Base-by-base conservation (phyloP, 2,329 filamentous ascomycete species). In the Cordyceps fumosorosea region DNA sequence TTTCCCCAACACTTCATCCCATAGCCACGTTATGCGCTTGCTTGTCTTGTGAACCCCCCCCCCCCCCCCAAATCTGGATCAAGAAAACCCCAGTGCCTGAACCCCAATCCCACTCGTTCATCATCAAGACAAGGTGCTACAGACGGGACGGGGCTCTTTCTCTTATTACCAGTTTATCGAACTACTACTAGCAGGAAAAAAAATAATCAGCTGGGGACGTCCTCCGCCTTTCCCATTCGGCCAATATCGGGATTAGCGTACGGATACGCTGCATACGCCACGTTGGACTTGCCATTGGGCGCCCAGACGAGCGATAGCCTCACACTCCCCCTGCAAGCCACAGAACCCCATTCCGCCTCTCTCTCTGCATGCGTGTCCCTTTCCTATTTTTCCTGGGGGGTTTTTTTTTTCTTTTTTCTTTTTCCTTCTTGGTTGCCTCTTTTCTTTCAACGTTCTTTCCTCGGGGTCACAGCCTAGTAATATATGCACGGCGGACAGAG, bases 161-260 rank as follows among this genome's bases (percentile, higher is more conserved):
- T 42, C 40, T 44, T 37, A 22, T 14, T 14, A 32, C n/a, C 34
- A 37, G 34, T 42, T 16, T 42, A 40, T 40, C 3, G 3, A 42
- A 5, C 16, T 42, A 42, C 14, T 42, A 16, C 18, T n/a, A 10
- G 8, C 18, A 20, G 8, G 14, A 48, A 26, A 26, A 24, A n/a
- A 26, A 22, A 56, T 37, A 22, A 26, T 47, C 54, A 52, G 56
- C 47, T 59, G 56, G 24, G 47, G 16, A 45, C 16, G 16, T 8
- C 18, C 16, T 16, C 40, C 11, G 14, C 14, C 14, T 6, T 16
- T 42, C 42, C 54, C 6, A 12, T 26, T 47, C 22, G 24, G 26
- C 32, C 54, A 18, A 34, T 59, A 59, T 59, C 56, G 56, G 56
- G 56, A 20, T 52, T 59, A 59, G 56, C 56, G 56, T 29, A 29